These are phyloP conservation scores for Globisporangium yorkense DNA, from an alignment of 352 stramenopile genomes.

Conservation along the genomic window DNA sequence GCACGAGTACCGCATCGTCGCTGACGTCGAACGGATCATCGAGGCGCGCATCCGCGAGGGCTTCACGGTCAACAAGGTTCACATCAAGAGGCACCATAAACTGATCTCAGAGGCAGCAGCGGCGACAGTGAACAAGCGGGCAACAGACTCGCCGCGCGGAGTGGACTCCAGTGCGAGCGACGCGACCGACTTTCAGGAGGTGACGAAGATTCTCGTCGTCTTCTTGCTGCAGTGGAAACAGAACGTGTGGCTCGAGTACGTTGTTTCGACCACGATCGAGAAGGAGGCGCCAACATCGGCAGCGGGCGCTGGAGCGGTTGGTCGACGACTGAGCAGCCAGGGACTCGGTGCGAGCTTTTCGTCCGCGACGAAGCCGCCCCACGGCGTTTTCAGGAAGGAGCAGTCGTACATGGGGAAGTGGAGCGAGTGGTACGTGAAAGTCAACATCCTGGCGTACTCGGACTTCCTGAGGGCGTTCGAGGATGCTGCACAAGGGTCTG, in stretches of 20 bases:
- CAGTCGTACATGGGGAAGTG: constrained; percentile 31
- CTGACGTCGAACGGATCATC: constrained; percentile 74
- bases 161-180: constrained; percentile 13
- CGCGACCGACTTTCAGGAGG: background rate
- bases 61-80: constrained; percentile 78
- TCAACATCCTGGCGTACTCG: constrained; percentile 76
- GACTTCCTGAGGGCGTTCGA: constrained; percentile 84
- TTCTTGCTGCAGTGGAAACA: constrained; percentile 87
- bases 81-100: constrained; percentile 48
- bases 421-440: constrained; percentile 83
- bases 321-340: constrained; percentile 9
- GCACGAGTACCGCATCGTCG: constrained; percentile 84
- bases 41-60: constrained; percentile 77
- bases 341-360: constrained; percentile 14
- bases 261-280: constrained; percentile 66
- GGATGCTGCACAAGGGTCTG: constrained; percentile 36
- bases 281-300: constrained; percentile 9
- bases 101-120: constrained; percentile 13
- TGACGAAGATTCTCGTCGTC: constrained; percentile 71
- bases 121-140: constrained; percentile 9
- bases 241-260: constrained; percentile 88
- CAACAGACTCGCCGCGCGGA: constrained; percentile 9
- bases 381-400: constrained; percentile 30
- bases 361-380: constrained; percentile 15
- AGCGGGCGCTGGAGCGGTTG: background rate